Conservation (phyloP, 495 filamentous ascomycete genomes). For the Neurospora sp. region DNA sequence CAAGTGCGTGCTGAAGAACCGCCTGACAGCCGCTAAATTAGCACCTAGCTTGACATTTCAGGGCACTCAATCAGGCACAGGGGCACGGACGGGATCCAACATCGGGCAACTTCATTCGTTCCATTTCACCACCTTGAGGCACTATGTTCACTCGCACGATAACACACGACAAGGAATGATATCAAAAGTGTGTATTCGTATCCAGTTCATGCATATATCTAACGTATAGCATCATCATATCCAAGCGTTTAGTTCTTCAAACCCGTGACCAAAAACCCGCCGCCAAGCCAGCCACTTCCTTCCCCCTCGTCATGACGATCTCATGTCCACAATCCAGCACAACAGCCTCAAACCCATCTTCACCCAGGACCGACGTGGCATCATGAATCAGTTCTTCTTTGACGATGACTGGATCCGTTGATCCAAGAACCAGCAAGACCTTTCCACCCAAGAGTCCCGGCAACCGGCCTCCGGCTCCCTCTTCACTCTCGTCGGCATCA, state of each 20-base stretch:
- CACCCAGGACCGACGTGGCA: conserved; percentile 29
- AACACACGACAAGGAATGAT: not conserved
- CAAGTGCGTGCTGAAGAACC: not conserved
- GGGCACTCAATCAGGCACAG: not conserved
- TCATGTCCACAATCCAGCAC: conserved; percentile 41
- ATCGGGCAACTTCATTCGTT: not conserved
- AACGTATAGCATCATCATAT: not conserved
- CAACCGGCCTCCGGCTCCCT: not conserved
- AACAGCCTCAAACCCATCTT: conserved; percentile 34
- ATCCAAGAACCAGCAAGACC: conserved; percentile 41
- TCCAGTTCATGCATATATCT: not conserved
- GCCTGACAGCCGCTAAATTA: not conserved
- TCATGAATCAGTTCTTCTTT: conserved; percentile 44
- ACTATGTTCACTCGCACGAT: not conserved
- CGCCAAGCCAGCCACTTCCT: conserved; percentile 30
- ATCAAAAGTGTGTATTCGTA: not conserved
- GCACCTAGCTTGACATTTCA: not conserved
- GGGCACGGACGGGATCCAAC: not conserved
- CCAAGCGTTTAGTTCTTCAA: not conserved
- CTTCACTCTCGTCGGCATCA: not conserved
- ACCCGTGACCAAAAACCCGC: conserved; percentile 26
- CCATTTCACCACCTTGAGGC: not conserved
- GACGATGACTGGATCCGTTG: conserved; percentile 43
- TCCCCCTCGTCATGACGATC: conserved; percentile 33
- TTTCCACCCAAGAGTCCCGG: conserved; percentile 37